Evolutionary conservation across 768 basidiomycete genomes (phyloP).

Genomic region (Rossbeevera mucosa): DNA sequence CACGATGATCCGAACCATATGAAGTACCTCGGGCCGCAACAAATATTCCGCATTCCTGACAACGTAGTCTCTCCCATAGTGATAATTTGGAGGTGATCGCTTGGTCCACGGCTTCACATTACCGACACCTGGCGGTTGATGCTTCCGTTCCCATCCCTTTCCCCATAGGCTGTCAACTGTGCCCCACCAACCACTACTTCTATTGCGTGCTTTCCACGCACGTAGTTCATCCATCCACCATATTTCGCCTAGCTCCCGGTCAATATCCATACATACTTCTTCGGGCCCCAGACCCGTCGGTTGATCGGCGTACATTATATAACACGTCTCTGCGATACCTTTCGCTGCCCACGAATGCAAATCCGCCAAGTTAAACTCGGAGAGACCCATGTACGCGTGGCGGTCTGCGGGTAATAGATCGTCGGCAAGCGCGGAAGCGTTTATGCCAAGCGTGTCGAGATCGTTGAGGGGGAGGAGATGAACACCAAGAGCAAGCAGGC

Average conservation of each 20-base stretch:
- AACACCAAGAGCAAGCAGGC: constrained; percentile 67
- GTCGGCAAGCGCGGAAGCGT: constrained; percentile 33
- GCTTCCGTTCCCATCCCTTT: constrained; percentile 15
- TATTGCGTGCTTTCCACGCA: background rate
- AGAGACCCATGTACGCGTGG: constrained; percentile 34
- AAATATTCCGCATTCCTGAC: constrained; percentile 45
- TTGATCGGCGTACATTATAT: constrained; percentile 67
- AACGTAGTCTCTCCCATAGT: constrained; percentile 53
- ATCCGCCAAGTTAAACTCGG: constrained; percentile 48
- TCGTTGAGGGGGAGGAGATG: constrained; percentile 56
- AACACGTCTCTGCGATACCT: constrained; percentile 70
- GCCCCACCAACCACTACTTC: constrained; percentile 34
- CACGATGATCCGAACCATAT: no score
- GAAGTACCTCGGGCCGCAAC: constrained; percentile 64
- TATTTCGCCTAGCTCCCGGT: background rate
- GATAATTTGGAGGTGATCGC: background rate
- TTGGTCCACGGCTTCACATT: constrained; percentile 26
- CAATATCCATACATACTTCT: constrained; percentile 7
- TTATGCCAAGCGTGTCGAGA: constrained; percentile 44
- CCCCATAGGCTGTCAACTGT: no score
- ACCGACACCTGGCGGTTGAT: constrained; percentile 48
- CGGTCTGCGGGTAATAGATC: constrained; percentile 18
- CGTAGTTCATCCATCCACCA: background rate
- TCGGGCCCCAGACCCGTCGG: constrained; percentile 67
- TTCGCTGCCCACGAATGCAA: constrained; percentile 71